Evolutionary conservation across 768 basidiomycete genomes (phyloP).

Genomic region (Pleurotus salmoneostramineus): DNA sequence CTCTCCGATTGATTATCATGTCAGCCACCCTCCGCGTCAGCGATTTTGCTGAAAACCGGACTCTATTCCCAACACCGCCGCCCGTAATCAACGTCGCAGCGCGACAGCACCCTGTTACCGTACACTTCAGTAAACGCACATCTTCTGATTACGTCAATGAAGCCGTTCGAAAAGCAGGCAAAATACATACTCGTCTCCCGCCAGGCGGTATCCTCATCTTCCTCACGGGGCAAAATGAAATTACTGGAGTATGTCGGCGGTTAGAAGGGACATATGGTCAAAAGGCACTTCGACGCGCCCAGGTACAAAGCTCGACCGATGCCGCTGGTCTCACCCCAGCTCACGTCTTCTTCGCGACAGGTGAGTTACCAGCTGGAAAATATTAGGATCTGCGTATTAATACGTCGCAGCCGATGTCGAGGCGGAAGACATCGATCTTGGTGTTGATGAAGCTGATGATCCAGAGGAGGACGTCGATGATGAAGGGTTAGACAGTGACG

Average conservation of each 20-base stretch:
- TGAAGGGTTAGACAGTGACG: conserved; percentile 74
- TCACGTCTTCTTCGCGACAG: neutral
- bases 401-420: conserved; percentile 61
- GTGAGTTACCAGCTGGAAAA: neutral
- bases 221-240: conserved; percentile 95
- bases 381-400: conserved; percentile 18
- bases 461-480: conserved; percentile 67
- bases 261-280: conserved; percentile 74
- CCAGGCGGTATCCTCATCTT: conserved; percentile 92
- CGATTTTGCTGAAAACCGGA: conserved; percentile 86
- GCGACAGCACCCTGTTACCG: conserved; percentile 91
- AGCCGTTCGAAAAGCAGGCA: conserved; percentile 83
- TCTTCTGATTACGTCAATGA: conserved; percentile 85
- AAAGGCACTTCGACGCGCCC: conserved; percentile 56
- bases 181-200: conserved; percentile 91
- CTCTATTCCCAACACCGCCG: conserved; percentile 79
- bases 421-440: conserved; percentile 9
- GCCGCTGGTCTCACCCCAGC: conserved; percentile 7
- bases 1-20: conserved; percentile 94
- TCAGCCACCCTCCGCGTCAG: conserved; percentile 93
- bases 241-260: conserved; percentile 76
- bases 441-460: conserved; percentile 23
- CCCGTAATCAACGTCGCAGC: conserved; percentile 88
- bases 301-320: conserved; percentile 23
- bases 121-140: conserved; percentile 90